These are phyloP conservation scores for Didymella pomorum DNA, from an alignment of 2,329 filamentous ascomycete species.

Conservation along the genomic window DNA sequence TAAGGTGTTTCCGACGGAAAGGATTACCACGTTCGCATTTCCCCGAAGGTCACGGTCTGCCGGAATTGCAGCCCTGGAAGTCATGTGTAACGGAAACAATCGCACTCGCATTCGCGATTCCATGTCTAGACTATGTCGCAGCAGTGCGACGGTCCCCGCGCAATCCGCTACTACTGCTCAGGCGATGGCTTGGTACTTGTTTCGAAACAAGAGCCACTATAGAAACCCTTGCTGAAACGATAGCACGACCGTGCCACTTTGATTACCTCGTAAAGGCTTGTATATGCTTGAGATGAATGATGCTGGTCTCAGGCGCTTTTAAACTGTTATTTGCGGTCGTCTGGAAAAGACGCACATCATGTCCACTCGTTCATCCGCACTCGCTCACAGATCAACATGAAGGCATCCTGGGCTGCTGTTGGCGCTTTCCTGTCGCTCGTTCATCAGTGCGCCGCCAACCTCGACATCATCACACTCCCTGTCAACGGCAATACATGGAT, in stretches of 20 bases:
- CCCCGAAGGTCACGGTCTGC: background rate
- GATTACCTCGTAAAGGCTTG: background rate
- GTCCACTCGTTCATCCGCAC: background rate
- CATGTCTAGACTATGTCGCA: background rate
- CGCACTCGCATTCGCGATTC: background rate
- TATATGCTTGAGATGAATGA: background rate
- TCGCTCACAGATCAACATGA: constrained; percentile 16
- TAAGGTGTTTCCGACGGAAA: background rate
- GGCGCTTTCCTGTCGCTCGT: constrained; percentile 22
- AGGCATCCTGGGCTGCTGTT: constrained; percentile 17
- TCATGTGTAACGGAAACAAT: background rate
- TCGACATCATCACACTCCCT: constrained; percentile 32
- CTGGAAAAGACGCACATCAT: background rate
- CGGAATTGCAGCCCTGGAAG: background rate
- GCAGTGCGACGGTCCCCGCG: background rate
- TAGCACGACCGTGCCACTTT: background rate
- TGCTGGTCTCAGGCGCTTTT: too few species aligned
- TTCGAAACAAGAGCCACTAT: constrained; percentile 7
- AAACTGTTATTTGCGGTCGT: background rate
- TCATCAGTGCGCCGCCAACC: constrained; percentile 26
- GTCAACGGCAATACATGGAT: constrained; percentile 25
- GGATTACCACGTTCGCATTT: background rate
- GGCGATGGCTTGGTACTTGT: background rate
- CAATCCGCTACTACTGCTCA: background rate
- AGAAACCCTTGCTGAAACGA: constrained; percentile 7